Conservation (phyloP, 108 stramenopile genomes). For the Nannochloropsis oceanica region DNA sequence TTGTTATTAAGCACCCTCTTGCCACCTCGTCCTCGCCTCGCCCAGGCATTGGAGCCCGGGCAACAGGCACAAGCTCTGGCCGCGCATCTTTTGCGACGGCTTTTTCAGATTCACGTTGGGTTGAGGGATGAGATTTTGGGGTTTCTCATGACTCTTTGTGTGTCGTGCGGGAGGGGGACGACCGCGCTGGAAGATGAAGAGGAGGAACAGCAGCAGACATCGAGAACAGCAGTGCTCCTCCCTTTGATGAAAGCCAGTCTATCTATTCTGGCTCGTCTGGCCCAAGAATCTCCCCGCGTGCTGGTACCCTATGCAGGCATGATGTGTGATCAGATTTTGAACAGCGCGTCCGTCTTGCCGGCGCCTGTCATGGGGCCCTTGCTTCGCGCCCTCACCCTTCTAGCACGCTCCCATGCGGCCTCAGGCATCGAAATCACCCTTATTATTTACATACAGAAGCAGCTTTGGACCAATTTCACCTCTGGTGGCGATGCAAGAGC, state of each 20-base stretch:
- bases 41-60: background rate
- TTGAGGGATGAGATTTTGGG: background rate
- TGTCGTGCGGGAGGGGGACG: background rate
- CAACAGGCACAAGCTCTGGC: background rate
- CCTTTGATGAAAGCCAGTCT: background rate
- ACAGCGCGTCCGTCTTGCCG: background rate
- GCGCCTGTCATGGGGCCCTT: background rate
- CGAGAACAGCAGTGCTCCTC: background rate
- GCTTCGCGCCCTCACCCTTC: background rate
- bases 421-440: background rate
- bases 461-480: background rate
- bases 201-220: background rate
- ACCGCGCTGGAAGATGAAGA: background rate
- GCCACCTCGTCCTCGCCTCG: background rate
- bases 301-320: background rate
- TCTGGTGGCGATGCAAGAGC: background rate
- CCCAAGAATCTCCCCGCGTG: background rate
- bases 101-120: background rate
- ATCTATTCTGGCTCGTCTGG: background rate
- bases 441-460: background rate
- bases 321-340: background rate
- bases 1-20: background rate
- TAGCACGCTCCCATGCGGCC: background rate
- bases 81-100: background rate
- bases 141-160: background rate